Base-by-base conservation (phyloP, 2,329 filamentous ascomycete species). In the Diaporthe caulivora region DNA sequence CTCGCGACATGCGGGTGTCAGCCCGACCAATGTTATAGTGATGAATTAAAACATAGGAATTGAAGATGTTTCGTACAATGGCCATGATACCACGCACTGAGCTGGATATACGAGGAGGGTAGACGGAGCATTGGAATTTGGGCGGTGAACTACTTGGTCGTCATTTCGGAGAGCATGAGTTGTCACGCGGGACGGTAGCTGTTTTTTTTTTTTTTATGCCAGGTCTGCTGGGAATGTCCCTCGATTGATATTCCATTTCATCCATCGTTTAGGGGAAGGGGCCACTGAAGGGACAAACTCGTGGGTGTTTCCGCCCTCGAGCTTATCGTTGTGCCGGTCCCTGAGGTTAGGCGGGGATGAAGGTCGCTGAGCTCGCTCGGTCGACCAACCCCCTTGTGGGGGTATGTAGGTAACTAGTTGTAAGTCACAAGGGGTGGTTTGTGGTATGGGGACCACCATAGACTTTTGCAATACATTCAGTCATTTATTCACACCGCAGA, bases 401-500 rank as follows among this genome's bases (percentile, higher is more conserved):
- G 37, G 40, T 31, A 47, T 26, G 58, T 65, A 37, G 34, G 44
- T 53, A 44, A 37, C 37, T 29, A 40, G 62, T 53, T 53, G 62
- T 51, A 37, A 49, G 62, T 40, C 47, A 24, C 47, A 34, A n/a
- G 31, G 47, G 47, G 44, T 40, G 62, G 11, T 31, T 67, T 53
- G 31, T 47, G 44, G 44, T n/a, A 21, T 51, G 47, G 62, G 62
- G 47, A 40, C 62, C 62, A 67, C 47, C 47, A 67, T 67, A 67
- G 62, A 67, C 62, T 67, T 65, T 44, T 53, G 62, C 62, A 67
- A 67, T 67, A 67, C 62, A 67, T 67, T 53, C 62, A 53, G 62
- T 67, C 62, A 67, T 67, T 67, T 67, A 47, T 53, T 67, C 42
- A 49, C 29, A 40, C 47, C 18, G 26, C 6, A 31, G 10, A 31